Evolutionary conservation across 1,139 yeast genomes (phyloP).

Genomic region (Schwanniomyces etchellsii): DNA sequence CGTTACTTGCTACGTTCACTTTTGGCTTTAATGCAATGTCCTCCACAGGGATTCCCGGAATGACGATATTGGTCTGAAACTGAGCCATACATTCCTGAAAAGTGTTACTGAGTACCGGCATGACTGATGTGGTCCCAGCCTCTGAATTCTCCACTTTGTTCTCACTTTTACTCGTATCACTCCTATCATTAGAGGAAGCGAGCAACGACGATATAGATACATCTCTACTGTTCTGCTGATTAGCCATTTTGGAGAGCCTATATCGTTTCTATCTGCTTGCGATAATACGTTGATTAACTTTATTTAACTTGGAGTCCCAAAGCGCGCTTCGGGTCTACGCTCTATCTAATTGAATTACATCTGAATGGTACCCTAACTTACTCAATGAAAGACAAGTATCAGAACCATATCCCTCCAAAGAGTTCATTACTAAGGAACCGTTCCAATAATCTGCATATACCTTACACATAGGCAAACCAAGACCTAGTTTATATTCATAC

Average conservation of each 20-base stretch:
- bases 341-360: conserved; percentile 64
- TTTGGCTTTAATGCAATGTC: too few species aligned
- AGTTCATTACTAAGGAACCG: conserved; percentile 75
- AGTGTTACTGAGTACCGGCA: neutral
- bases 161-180: neutral
- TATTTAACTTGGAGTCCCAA: too few species aligned
- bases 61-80: neutral
- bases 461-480: conserved; percentile 87
- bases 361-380: conserved; percentile 66
- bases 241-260: neutral
- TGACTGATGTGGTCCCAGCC: neutral
- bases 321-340: conserved; percentile 32
- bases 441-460: conserved; percentile 97
- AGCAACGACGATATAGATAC: conserved; percentile 22
- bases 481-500: conserved; percentile 68
- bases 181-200: conserved; percentile 21
- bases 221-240: conserved; percentile 10
- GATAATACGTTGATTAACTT: too few species aligned
- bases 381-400: conserved; percentile 79
- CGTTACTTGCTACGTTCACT: neutral
- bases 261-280: too few species aligned
- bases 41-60: neutral
- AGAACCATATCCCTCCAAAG: conserved; percentile 86
- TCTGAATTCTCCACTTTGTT: too few species aligned
- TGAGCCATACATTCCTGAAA: neutral